phyloP scores from a whole-genome alignment of 169 alveolate genomes.

The Amoebophrya sp. region DNA sequence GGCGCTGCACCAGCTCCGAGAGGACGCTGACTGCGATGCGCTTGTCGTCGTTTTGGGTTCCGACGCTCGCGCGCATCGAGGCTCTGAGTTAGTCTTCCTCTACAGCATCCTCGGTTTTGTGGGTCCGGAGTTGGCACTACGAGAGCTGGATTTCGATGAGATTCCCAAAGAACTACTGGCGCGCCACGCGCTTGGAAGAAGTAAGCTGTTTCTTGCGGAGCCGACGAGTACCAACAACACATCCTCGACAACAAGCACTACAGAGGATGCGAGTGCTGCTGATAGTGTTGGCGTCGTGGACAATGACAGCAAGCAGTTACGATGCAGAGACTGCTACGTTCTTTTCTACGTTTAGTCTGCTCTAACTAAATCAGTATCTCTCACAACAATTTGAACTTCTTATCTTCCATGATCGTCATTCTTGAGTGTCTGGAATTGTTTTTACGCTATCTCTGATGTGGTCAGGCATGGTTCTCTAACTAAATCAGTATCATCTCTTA shows the following conservation, averaged over 20 bases:
- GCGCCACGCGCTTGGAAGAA: background rate
- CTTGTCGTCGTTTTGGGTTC: background rate
- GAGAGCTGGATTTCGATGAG: background rate
- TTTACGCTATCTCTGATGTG: too few relatives aligned
- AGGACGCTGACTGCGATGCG: background rate
- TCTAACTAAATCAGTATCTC: background rate
- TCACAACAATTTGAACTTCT: background rate
- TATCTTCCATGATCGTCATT: too few relatives aligned
- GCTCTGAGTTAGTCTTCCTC: background rate
- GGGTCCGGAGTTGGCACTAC: background rate
- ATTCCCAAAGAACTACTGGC: background rate
- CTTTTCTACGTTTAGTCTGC: background rate
- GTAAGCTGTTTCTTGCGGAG: background rate
- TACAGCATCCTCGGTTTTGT: background rate
- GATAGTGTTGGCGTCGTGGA: background rate
- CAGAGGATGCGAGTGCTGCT: background rate
- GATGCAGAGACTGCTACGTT: background rate
- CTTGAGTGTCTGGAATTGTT: too few relatives aligned
- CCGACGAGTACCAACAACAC: background rate
- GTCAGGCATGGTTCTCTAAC: too few relatives aligned
- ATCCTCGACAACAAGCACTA: background rate
- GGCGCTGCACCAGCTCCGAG: slow-evolving; percentile 8
- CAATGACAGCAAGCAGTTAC: background rate
- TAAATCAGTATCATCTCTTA: too few relatives aligned
- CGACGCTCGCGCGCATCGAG: background rate